phyloP scores from a whole-genome alignment of 2,329 filamentous ascomycete genomes.

The Fragosphaeria purpurea region DNA sequence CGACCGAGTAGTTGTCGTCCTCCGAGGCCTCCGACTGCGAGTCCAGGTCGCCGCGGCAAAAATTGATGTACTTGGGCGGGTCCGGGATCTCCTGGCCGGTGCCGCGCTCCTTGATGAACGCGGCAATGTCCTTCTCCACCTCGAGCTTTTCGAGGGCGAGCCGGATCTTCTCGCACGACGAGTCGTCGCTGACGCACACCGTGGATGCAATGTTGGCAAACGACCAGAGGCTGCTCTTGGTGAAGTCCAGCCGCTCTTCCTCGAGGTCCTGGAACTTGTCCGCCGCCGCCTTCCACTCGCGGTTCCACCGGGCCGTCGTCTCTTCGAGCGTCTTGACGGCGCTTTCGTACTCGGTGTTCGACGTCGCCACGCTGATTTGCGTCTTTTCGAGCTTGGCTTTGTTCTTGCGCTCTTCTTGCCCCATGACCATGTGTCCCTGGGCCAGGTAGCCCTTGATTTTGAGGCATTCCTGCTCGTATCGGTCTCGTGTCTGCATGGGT shows the following conservation, averaged over 20 bases:
- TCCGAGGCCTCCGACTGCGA: slow-evolving; percentile 73
- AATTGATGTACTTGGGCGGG: slow-evolving; percentile 97
- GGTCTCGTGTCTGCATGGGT: slow-evolving; percentile 61
- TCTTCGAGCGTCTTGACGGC: slow-evolving; percentile 91
- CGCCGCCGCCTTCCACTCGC: slow-evolving; percentile 95
- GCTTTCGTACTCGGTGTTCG: slow-evolving; percentile 86
- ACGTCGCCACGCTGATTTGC: slow-evolving; percentile 83
- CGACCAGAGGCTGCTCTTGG: slow-evolving; percentile 94
- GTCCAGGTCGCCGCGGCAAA: slow-evolving; percentile 83
- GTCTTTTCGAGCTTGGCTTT: slow-evolving; percentile 99
- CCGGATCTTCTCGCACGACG: slow-evolving; percentile 92
- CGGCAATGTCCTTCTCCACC: slow-evolving; percentile 85
- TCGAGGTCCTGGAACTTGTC: slow-evolving; percentile 99
- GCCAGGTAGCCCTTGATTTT: slow-evolving; percentile 98
- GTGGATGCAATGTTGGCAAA: slow-evolving; percentile 97
- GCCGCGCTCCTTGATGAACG: slow-evolving; percentile 79
- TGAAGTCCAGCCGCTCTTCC: slow-evolving; percentile 92
- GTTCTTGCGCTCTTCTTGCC: slow-evolving; percentile 96
- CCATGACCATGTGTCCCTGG: slow-evolving; percentile 99
- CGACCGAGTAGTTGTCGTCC: slow-evolving; percentile 84
- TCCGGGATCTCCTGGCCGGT: slow-evolving; percentile 97
- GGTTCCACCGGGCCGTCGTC: slow-evolving; percentile 90
- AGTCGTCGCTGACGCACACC: slow-evolving; percentile 94
- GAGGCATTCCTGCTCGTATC: slow-evolving; percentile 93
- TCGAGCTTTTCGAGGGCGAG: slow-evolving; percentile 86